Base-by-base conservation (phyloP, 2,329 filamentous ascomycete genomes). In the Dactylonectria macrodidyma region DNA sequence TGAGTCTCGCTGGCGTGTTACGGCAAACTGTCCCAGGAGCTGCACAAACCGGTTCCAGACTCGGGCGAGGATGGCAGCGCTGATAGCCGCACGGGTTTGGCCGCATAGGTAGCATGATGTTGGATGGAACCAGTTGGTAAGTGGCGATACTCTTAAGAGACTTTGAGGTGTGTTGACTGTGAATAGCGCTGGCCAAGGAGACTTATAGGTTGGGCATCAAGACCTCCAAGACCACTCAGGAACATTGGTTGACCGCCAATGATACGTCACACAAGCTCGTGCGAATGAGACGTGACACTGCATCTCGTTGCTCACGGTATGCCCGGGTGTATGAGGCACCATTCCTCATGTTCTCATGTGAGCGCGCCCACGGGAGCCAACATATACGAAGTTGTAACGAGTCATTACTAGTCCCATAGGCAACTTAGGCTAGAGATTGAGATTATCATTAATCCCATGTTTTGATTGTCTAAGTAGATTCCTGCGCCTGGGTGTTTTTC, bases 11-110 rank as follows among this genome's bases (percentile, higher is more conserved):
- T 11, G 69, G 50, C 6, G 9, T 30, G 66, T 77, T 77, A 22
- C 64, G 58, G 41, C 75, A 77, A 5, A 71, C 51, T 3, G 71
- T 76, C 4, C 69, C 73, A 10, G 73, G 64, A 22, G 73, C 75
- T 14, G 73, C 74, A 36, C 75, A 77, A 12, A 65, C 58, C 14
- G 33, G 38, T 9, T 62, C 59, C 2, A 58, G 59, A 30, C 6
- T 22, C 16, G n/a, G 30, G 9, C 38, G 19, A 38, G 62, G 22
- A n/a, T 33, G 14, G 33, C 26, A n/a, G 24, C 38, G 24, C 38
- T 58, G 55, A 30, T 48, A 26, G 16, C 30, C 9, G 47, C 36
- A 59, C 8, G 36, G 7, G 16, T 46, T 11, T 26, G 50, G 52
- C 24, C 38, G 16, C 51, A 65, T 58, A 24, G n/a, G 51, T 22